Evolutionary conservation across 352 stramenopile genomes (phyloP), one percentile per base, ranked within the genome.

Genomic region (Phytophthora constricta): DNA sequence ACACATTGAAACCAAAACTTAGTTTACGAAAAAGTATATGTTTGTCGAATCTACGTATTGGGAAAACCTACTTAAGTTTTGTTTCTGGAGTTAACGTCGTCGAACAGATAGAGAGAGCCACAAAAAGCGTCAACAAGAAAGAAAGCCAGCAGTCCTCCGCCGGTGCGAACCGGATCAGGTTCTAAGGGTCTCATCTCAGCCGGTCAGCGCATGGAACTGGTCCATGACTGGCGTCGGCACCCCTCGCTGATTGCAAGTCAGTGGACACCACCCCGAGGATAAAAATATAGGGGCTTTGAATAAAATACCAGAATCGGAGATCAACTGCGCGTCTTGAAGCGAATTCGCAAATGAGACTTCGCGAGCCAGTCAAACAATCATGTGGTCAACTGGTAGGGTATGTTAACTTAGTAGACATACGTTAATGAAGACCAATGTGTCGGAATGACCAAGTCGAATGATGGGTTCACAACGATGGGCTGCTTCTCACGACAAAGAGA

Each of bases 131-230:
- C 64, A 72, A 70, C 54, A 70, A 63, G 39, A 55, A 48, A 20
- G 14, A 43, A 50, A 27, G 46, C 19, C 70, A 71, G 70, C 65
- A 72, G 67, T 79, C 70, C 70, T 79, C 70, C 70, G 70, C 70
- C 65, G 73, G 73, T 74, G 78, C 70, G 66, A 75, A 7, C 73
- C 73, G 68, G 73, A 78, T 80, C 70, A 79, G 70, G 74, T 82
- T 68, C 52, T 70, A 72, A 82, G 66, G 70, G 70, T 79, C 64
- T 78, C 28, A 74, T 78, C 70, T 82, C 74, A 79, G 70, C 70
- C 74, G 54, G 62, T 61, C 66, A 65, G 54, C 66, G 48, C 62
- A 66, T 42, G 34, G 65, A 73, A 76, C 58, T 58, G 31, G 67
- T 71, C 62, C 55, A 68, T 68, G 70, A 49, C 56, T 61, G 53